These are phyloP conservation scores for Hemerocallis citrina DNA, from an alignment of 106 monocot genomes.

Conservation along the genomic window DNA sequence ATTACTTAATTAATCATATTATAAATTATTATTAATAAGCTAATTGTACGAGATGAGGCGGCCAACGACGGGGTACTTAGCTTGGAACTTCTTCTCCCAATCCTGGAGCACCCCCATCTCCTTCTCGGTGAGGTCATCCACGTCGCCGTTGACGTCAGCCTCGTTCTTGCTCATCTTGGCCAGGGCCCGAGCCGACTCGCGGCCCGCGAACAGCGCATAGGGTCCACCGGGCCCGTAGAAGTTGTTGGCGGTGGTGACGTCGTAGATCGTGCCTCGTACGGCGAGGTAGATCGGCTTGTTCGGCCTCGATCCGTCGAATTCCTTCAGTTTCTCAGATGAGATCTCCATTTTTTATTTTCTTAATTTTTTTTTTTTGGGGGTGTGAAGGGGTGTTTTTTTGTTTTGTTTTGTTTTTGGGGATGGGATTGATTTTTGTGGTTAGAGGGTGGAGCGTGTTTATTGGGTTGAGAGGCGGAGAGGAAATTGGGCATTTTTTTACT, in stretches of 20 bases:
- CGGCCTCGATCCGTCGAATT: slow-evolving; percentile 56
- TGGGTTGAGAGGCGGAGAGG: too few relatives aligned
- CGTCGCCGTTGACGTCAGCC: slow-evolving; percentile 50
- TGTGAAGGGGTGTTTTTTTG: too few relatives aligned
- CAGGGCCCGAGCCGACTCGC: slow-evolving; percentile 78
- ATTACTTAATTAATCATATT: too few relatives aligned
- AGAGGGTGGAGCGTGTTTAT: too few relatives aligned
- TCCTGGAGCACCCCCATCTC: slow-evolving; percentile 69
- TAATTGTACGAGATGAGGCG: slow-evolving; percentile 52
- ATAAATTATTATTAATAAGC: too few relatives aligned
- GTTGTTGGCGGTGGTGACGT: slow-evolving; percentile 56
- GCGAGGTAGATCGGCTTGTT: slow-evolving; percentile 86
- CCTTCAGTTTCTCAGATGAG: slow-evolving; percentile 50
- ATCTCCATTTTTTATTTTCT: slow-evolving; percentile 55
- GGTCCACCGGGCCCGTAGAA: slow-evolving; percentile 93
- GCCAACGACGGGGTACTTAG: slow-evolving; percentile 86
- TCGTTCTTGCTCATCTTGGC: slow-evolving; percentile 93
- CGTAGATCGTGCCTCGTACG: slow-evolving; percentile 62
- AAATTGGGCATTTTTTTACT: too few relatives aligned
- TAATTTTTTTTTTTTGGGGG: too few relatives aligned
- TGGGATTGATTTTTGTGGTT: too few relatives aligned
- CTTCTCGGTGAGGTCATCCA: slow-evolving; percentile 73
- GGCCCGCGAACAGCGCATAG: slow-evolving; percentile 84
- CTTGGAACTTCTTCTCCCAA: slow-evolving; percentile 91
- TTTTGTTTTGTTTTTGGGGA: too few relatives aligned